phyloP scores from a whole-genome alignment of 768 basidiomycete species.

The Kwoniella botswanensis region DNA sequence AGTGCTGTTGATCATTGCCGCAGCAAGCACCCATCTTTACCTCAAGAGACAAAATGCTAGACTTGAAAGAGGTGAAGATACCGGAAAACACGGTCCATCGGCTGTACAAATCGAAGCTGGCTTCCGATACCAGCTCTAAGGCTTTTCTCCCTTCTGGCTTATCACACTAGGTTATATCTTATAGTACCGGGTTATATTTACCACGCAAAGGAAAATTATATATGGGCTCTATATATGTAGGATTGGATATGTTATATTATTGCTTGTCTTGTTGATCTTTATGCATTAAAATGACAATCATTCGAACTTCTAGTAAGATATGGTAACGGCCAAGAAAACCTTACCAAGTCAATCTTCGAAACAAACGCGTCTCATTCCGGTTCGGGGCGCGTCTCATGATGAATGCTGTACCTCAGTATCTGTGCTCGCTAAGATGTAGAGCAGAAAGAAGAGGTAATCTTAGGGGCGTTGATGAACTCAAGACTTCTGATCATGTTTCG shows the following conservation, averaged over 20 bases:
- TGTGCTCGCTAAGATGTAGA: neutral
- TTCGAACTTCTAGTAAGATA: too few species aligned
- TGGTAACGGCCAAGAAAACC: too few species aligned
- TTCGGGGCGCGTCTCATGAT: too few species aligned
- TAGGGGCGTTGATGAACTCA: too few species aligned
- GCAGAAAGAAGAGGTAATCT: neutral
- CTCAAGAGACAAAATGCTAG: constrained; percentile 47
- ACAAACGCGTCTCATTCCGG: too few species aligned
- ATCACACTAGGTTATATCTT: neutral
- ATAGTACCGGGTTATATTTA: too few species aligned
- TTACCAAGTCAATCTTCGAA: too few species aligned
- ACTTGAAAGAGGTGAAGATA: constrained; percentile 47
- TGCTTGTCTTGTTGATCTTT: too few species aligned
- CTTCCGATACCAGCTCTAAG: constrained; percentile 54
- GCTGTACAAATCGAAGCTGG: constrained; percentile 47
- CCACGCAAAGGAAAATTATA: neutral
- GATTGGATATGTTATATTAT: too few species aligned
- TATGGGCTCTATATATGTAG: neutral
- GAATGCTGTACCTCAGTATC: neutral
- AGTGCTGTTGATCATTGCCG: constrained; percentile 43
- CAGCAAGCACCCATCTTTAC: constrained; percentile 44
- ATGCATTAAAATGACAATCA: too few species aligned
- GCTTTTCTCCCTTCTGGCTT: neutral
- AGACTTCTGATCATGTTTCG: too few species aligned
- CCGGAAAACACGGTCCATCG: constrained; percentile 46